A percentile compares a stretch with the other conserved stretches of the same genome.
Conservation (phyloP, 2,329 filamentous ascomycete species). For the Fusarium redolens region DNA sequence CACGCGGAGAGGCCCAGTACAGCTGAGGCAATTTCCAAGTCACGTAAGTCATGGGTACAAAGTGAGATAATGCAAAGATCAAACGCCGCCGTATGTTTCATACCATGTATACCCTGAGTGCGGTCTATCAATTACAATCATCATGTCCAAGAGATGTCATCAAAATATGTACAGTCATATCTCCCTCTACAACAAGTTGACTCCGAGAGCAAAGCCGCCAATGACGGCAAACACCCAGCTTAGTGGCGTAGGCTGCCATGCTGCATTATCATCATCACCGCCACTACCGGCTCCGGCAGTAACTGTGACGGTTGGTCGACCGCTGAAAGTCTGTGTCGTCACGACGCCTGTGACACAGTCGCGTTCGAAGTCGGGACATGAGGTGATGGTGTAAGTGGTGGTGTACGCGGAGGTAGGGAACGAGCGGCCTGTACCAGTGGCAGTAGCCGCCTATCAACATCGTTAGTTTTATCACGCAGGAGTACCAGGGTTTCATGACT, state of each 20-base stretch:
- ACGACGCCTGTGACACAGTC: conserved; percentile 42
- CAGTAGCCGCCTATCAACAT: conserved; percentile 2
- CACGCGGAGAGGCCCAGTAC: neutral
- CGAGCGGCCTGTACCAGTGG: conserved; percentile 5
- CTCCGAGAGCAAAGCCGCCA: conserved; percentile 39
- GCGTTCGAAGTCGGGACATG: conserved; percentile 39
- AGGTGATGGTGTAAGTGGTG: conserved; percentile 46
- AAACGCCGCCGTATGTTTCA: conserved; percentile 33
- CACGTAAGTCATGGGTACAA: neutral
- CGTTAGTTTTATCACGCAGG: neutral
- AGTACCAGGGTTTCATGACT: neutral
- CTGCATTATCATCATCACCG: conserved; percentile 28
- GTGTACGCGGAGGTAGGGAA: conserved; percentile 38
- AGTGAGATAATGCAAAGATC: neutral
- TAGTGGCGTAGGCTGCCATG: conserved; percentile 28
- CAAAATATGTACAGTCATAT: conserved; percentile 29
- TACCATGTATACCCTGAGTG: neutral
- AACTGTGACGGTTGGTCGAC: conserved; percentile 33
- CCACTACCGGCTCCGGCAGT: conserved; percentile 26
- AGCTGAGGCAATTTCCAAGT: neutral
- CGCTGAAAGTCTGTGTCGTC: conserved; percentile 42
- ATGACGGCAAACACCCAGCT: conserved; percentile 33
- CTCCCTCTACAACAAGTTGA: conserved; percentile 39
- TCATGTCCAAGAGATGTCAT: conserved; percentile 25
- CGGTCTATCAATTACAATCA: conserved; percentile 28